These are phyloP conservation scores for Leucocoprinus leucothites DNA, from an alignment of 768 basidiomycete species.

Conservation along the genomic window DNA sequence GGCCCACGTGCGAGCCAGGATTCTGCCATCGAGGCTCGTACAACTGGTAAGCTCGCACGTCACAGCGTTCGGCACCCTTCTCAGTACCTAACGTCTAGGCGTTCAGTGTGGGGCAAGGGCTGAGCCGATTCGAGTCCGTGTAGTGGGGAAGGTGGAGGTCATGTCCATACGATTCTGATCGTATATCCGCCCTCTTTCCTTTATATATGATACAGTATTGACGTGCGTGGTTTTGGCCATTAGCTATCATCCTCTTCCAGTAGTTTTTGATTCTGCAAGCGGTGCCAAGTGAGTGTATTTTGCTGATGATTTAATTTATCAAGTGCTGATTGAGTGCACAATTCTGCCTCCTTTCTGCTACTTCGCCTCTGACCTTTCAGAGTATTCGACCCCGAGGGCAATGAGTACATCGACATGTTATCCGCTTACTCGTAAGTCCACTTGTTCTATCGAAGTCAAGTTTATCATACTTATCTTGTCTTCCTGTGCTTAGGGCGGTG, in stretches of 20 bases:
- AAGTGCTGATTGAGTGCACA: conserved; percentile 4
- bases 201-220: conserved; percentile 21
- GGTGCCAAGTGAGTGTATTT: conserved; percentile 81
- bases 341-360: conserved; percentile 15
- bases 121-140: background rate
- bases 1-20: conserved; percentile 3
- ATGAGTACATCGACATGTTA: conserved; percentile 96
- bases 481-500: conserved; percentile 33
- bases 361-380: conserved; percentile 22
- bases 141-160: conserved; percentile 3
- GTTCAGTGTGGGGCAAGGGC: conserved; percentile 4
- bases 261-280: conserved; percentile 87
- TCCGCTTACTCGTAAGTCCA: conserved; percentile 88
- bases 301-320: conserved; percentile 24
- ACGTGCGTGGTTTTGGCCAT: conserved; percentile 43
- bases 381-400: conserved; percentile 95
- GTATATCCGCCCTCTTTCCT: conserved; percentile 21
- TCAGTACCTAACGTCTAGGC: background rate
- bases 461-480: background rate
- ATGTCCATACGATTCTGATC: conserved; percentile 12
- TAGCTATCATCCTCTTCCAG: conserved; percentile 94
- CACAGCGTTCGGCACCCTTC: background rate
- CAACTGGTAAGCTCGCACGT: background rate
- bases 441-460: background rate
- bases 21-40: conserved; percentile 2